Conservation (phyloP, 192 early-diverging fungal species). For the Helicostylum pulchrum region DNA sequence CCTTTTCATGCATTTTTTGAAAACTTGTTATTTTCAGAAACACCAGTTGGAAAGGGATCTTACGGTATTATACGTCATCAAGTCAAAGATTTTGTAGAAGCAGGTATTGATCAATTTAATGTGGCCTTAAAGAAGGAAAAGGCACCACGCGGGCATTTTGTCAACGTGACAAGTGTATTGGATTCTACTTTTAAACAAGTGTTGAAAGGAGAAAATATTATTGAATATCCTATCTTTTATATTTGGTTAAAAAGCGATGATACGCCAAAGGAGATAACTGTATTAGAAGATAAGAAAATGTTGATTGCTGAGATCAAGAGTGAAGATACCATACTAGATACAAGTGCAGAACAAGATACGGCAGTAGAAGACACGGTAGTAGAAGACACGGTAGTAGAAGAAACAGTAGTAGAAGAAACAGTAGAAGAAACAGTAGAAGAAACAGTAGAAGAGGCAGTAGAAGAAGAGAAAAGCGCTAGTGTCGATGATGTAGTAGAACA, state of each 20-base stretch:
- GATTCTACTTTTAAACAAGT: conserved; percentile 17
- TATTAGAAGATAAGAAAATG: not conserved
- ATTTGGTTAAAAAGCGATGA: conserved; percentile 24
- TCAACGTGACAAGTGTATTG: conserved; percentile 22
- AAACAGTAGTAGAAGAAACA: not conserved
- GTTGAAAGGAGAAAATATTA: conserved; percentile 23
- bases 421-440: not conserved
- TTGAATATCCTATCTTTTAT: conserved; percentile 36
- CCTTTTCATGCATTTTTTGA: conserved; percentile 23
- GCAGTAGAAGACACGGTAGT: too few species aligned
- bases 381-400: too few species aligned
- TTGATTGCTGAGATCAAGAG: not conserved
- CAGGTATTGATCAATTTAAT: conserved; percentile 20
- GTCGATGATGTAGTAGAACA: too few species aligned
- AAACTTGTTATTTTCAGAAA: conserved; percentile 23
- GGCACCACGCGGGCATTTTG: not conserved
- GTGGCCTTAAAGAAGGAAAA: conserved; percentile 33
- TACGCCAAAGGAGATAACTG: not conserved
- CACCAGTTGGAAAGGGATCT: conserved; percentile 12
- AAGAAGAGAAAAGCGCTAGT: too few species aligned
- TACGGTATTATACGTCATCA: conserved; percentile 26
- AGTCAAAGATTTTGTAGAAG: conserved; percentile 15
- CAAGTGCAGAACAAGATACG: too few species aligned
- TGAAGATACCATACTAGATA: too few species aligned
- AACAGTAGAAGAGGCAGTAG: not conserved